Evolutionary conservation across 495 filamentous ascomycete genomes (phyloP).

Genomic region (Penicillium macrosclerotiorum): DNA sequence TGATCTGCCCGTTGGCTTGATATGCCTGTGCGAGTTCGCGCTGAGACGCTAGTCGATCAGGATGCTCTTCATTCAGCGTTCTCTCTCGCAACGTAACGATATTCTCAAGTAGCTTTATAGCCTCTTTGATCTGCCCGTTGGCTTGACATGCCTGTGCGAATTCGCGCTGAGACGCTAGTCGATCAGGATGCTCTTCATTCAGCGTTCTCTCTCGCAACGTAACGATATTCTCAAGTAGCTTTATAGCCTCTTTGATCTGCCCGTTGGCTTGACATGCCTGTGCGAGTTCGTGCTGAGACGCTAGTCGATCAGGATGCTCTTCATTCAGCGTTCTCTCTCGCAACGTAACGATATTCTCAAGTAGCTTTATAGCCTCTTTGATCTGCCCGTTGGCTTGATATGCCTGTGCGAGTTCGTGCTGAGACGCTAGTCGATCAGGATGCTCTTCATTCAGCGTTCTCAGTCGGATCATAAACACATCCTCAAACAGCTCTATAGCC

Average conservation of each 20-base stretch:
- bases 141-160: neutral
- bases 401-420: slow-evolving; percentile 28
- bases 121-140: neutral
- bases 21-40: neutral
- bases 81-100: neutral
- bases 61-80: neutral
- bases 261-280: slow-evolving; percentile 23
- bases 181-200: neutral
- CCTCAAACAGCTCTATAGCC: slow-evolving; percentile 30
- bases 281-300: slow-evolving; percentile 33
- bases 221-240: slow-evolving; percentile 32
- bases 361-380: slow-evolving; percentile 16
- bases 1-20: neutral
- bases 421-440: slow-evolving; percentile 20
- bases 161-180: slow-evolving; percentile 1
- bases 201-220: slow-evolving; percentile 11
- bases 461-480: slow-evolving; percentile 26
- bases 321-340: slow-evolving; percentile 12
- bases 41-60: neutral
- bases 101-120: neutral
- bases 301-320: slow-evolving; percentile 24
- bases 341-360: slow-evolving; percentile 37
- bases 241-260: slow-evolving; percentile 26
- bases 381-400: slow-evolving; percentile 25
- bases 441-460: slow-evolving; percentile 25